Evolutionary conservation across 371 early-diverging fungal species (phyloP).

Genomic region (Dinochytrium kinnereticum): DNA sequence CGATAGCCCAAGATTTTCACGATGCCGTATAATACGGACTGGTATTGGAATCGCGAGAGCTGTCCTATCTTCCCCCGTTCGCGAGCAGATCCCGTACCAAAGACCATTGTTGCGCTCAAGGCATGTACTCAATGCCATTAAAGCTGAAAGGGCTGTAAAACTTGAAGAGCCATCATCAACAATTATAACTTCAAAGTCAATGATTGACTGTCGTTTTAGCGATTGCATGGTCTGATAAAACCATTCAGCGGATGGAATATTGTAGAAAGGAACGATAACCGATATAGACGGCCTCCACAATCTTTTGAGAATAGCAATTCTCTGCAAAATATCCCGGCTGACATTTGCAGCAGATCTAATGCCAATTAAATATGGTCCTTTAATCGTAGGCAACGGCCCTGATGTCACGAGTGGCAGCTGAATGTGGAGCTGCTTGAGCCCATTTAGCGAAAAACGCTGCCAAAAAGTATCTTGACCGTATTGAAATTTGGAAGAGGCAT

Average conservation of each 20-base stretch:
- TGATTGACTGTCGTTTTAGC: slow-evolving; percentile 24
- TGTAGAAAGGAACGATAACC: slow-evolving; percentile 44
- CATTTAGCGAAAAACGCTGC: neutral
- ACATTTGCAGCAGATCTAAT: neutral
- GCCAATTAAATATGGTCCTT: neutral
- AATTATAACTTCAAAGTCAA: slow-evolving; percentile 45
- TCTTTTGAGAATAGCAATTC: slow-evolving; percentile 16
- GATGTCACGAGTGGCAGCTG: neutral
- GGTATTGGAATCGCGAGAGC: slow-evolving; percentile 20
- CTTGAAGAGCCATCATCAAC: slow-evolving; percentile 37
- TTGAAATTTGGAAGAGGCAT: neutral
- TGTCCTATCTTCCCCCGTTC: neutral
- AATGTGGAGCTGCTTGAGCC: neutral
- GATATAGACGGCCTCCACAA: slow-evolving; percentile 30
- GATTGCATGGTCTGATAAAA: slow-evolving; percentile 34
- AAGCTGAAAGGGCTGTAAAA: neutral
- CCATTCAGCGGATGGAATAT: slow-evolving; percentile 30
- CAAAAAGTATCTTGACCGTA: neutral
- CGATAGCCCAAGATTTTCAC: slow-evolving; percentile 35
- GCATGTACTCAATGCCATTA: neutral
- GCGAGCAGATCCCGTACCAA: neutral
- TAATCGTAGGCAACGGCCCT: neutral
- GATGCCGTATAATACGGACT: slow-evolving; percentile 29
- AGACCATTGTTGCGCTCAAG: neutral
- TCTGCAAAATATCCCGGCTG: neutral